Conservation (phyloP, 495 filamentous ascomycete species). For the Astrothelium subdiscretum region DNA sequence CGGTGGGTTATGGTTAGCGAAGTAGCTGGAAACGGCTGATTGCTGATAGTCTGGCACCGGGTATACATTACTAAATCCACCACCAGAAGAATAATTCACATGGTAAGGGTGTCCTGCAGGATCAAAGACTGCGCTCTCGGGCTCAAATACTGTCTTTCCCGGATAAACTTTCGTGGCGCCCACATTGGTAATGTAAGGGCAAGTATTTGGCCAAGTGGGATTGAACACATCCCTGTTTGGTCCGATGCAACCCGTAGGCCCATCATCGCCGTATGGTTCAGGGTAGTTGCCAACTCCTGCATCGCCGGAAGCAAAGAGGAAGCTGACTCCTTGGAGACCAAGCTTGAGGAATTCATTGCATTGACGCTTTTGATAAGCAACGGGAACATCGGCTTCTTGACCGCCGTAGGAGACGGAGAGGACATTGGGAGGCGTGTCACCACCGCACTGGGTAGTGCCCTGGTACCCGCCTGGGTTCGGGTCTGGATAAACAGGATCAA, state of each 20-base stretch:
- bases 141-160: conserved; percentile 23
- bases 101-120: conserved; percentile 8
- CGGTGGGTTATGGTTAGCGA: conserved; percentile 6
- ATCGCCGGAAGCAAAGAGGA: conserved; percentile 35
- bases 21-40: conserved; percentile 14
- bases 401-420: conserved; percentile 6
- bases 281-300: conserved; percentile 27
- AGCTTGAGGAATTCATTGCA: conserved; percentile 43
- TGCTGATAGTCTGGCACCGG: conserved; percentile 29
- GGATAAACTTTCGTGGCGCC: conserved; percentile 30
- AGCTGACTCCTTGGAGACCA: conserved; percentile 32
- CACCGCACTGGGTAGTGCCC: conserved; percentile 6
- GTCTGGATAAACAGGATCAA: conserved; percentile 1
- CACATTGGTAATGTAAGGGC: conserved; percentile 37
- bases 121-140: conserved; percentile 26
- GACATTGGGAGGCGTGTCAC: conserved; percentile 4
- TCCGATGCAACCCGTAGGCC: conserved; percentile 5
- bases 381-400: conserved; percentile 10
- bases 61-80: conserved; percentile 40
- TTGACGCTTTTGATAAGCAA: conserved; percentile 24
- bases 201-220: conserved; percentile 30
- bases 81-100: conserved; percentile 27
- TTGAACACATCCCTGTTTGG: conserved; percentile 21
- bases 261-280: conserved; percentile 3
- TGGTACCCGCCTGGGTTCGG: conserved; percentile 5